Evolutionary conservation across 805 yeast genomes (phyloP), one percentile per base, ranked within the genome.

Genomic region (Hanseniaspora singularis): DNA sequence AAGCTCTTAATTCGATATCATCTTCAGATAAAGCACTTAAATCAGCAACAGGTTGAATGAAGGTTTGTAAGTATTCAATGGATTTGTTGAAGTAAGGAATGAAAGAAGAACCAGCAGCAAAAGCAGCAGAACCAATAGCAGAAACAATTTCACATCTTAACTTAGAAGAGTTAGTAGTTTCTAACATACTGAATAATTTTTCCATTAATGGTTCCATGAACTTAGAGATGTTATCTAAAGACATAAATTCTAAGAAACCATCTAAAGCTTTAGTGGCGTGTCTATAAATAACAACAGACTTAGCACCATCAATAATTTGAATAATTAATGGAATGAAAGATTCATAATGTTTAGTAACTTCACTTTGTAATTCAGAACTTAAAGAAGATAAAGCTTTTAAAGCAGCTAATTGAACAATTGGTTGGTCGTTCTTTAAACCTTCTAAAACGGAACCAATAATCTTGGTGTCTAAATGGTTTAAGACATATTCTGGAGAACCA

Each of bases 81-180:
- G 96, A 82, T 52, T 77, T 74, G 59, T 77, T 75, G 64, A 89
- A 89, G 69, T 74, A 92, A 51, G 97, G 96, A 51, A 73, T 69
- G 66, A 84, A 92, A 33, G 82, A 73, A 56, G 79, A 79, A 65
- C 96, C 96, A 37, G 95, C 77, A 49, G 97, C 95, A 60, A 81
- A 87, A 24, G 98, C 97, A 50, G 95, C 85, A 33, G 97, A 88
- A 48, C 97, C 97, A 62, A 92, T 84, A 33, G 96, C 96, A 46
- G 95, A 83, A 50, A 92, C 96, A 59, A 83, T 79, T 51, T 85
- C 84, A 40, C 83, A 68, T 63, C 78, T 81, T 59, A 83, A 70
- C 50, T 65, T 66, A 14, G 94, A 75, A 19, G 88, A 81, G 55
- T 77, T 72, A 40, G 94, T 84, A 52, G 74, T 70, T 56, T 77